Evolutionary conservation across 805 yeast genomes (phyloP).

Genomic region (Candida arabinofermentans): DNA sequence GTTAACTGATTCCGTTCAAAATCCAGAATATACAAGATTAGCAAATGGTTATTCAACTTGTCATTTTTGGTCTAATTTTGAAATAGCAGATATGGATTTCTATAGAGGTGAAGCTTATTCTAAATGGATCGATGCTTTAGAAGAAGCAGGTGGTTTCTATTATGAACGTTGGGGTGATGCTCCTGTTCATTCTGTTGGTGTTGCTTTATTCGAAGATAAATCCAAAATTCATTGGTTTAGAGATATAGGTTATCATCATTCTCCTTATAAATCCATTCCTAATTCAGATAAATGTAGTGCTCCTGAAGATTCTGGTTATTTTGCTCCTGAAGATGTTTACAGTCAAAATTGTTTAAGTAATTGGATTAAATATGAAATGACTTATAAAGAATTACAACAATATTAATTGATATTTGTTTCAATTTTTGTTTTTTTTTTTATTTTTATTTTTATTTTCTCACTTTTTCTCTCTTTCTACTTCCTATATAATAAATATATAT

Average conservation of each 20-base stretch:
- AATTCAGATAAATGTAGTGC: conserved; percentile 45
- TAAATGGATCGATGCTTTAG: conserved; percentile 62
- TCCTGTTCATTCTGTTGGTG: conserved; percentile 79
- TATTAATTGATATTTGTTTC: conserved; percentile 13
- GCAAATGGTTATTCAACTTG: conserved; percentile 54
- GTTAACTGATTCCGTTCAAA: conserved; percentile 48
- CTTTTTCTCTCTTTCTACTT: not conserved
- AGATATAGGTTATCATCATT: conserved; percentile 75
- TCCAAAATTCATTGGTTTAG: conserved; percentile 78
- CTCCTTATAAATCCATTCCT: conserved; percentile 82
- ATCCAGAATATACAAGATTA: conserved; percentile 37
- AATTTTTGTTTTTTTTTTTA: not conserved
- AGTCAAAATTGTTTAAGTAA: conserved; percentile 33
- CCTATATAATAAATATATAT: not conserved
- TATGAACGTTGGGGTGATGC: conserved; percentile 96
- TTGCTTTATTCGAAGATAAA: conserved; percentile 69
- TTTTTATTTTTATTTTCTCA: not conserved
- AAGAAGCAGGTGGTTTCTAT: conserved; percentile 75
- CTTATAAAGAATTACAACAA: conserved; percentile 30
- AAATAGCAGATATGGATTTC: conserved; percentile 80
- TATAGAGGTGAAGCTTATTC: conserved; percentile 67
- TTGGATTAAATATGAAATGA: conserved; percentile 36
- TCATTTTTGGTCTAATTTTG: conserved; percentile 90
- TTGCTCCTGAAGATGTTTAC: conserved; percentile 32
- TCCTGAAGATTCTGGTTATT: conserved; percentile 31